These are phyloP conservation scores for Withania somnifera DNA, from an alignment of 305 asterid genomes.

Conservation along the genomic window DNA sequence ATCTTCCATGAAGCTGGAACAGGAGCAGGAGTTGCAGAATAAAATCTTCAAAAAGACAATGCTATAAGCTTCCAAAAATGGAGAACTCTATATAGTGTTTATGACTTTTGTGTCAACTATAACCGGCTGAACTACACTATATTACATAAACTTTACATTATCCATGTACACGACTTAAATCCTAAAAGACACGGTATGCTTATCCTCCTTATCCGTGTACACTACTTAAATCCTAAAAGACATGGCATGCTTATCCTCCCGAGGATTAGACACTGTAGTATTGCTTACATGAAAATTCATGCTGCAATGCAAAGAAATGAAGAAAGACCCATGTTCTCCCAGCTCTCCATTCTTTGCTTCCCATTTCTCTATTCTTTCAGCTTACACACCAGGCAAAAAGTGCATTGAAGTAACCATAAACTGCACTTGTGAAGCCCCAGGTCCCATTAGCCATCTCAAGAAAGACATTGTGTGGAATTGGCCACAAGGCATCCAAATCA, in stretches of 20 bases:
- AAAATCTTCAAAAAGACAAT: not conserved
- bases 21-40: not conserved
- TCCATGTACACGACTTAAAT: not conserved
- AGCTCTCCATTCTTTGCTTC: not conserved
- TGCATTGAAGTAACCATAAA: not conserved
- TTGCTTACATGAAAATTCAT: not conserved
- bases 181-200: not conserved
- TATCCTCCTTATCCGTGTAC: no score
- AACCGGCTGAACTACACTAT: not conserved
- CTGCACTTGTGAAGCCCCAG: not conserved
- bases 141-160: not conserved
- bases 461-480: not conserved
- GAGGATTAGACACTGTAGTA: not conserved
- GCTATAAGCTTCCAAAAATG: not conserved
- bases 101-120: not conserved
- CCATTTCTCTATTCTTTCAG: not conserved
- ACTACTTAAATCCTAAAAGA: no score
- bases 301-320: not conserved
- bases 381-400: not conserved
- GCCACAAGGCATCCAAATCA: not conserved
- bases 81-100: not conserved
- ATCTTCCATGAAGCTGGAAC: not conserved
- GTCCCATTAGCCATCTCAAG: not conserved
- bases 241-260: not conserved
- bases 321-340: not conserved